Conservation (phyloP, 2,329 filamentous ascomycete species). For the Coccinonectria pachysandricola region DNA sequence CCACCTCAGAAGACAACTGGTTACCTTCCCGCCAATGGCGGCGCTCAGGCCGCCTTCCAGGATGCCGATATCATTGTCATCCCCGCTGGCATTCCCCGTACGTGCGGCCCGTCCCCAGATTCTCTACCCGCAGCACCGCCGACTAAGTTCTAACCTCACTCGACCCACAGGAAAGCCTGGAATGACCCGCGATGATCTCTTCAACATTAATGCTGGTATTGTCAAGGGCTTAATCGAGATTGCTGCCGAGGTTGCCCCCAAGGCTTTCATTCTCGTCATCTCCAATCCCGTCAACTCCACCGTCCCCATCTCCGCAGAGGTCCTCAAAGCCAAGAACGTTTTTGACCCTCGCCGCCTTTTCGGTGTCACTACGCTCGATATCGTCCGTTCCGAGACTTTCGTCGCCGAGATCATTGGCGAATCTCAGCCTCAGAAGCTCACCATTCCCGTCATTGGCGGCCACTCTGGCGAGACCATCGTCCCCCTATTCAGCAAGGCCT, state of each 20-base stretch:
- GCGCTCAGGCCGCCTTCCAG: slow-evolving; percentile 79
- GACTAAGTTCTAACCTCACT: slow-evolving; percentile 11
- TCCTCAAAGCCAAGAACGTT: slow-evolving; percentile 84
- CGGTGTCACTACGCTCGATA: slow-evolving; percentile 96
- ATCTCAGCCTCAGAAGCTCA: slow-evolving; percentile 71
- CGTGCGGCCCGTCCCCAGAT: slow-evolving; percentile 25
- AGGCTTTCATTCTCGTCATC: slow-evolving; percentile 92
- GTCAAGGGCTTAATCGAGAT: slow-evolving; percentile 89
- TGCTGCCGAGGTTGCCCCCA: slow-evolving; percentile 77
- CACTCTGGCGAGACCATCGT: slow-evolving; percentile 99
- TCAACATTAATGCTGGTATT: slow-evolving; percentile 99
- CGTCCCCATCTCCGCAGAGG: slow-evolving; percentile 93
- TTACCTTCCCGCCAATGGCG: slow-evolving; percentile 77
- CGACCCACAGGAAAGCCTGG: slow-evolving; percentile 77
- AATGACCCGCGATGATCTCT: slow-evolving; percentile 98
- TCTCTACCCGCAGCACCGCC: slow-evolving; percentile 9
- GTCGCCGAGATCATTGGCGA: slow-evolving; percentile 76
- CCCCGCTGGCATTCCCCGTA: slow-evolving; percentile 94
- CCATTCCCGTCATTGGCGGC: slow-evolving; percentile 86
- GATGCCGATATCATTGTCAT: slow-evolving; percentile 95
- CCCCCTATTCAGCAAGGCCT: slow-evolving; percentile 87
- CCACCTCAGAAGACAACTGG: slow-evolving; percentile 64
- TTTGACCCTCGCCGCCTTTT: slow-evolving; percentile 96
- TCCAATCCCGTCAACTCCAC: slow-evolving; percentile 99
- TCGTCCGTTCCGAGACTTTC: slow-evolving; percentile 96